Percentiles rank a stretch among this genome's conserved stretches.
These are phyloP conservation scores for Phytophthora crassamura DNA, from an alignment of 352 stramenopile genomes.

Conservation along the genomic window DNA sequence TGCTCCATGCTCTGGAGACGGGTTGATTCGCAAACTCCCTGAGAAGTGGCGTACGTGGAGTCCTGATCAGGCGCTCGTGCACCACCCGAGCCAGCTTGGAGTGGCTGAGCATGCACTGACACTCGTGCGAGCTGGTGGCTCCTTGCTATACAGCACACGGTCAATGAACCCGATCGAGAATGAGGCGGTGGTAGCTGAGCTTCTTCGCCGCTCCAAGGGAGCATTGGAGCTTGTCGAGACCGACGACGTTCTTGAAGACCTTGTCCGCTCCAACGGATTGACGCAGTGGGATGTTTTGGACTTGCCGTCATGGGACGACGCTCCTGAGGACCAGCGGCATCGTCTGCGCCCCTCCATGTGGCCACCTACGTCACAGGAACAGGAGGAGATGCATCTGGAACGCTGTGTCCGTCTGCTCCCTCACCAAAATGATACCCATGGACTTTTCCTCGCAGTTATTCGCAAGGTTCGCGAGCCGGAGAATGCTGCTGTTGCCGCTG, in stretches of 20 bases:
- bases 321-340: constrained; percentile 57
- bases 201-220: constrained; percentile 59
- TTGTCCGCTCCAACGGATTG: constrained; percentile 53
- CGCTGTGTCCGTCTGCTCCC: constrained; percentile 95
- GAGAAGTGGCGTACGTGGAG: constrained; percentile 86
- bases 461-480: constrained; percentile 64
- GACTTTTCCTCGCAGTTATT: constrained; percentile 98
- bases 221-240: constrained; percentile 73
- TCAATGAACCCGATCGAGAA: constrained; percentile 88
- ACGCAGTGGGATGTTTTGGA: constrained; percentile 70
- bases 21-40: constrained; percentile 77
- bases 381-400: constrained; percentile 76
- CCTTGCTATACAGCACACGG: constrained; percentile 77
- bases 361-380: constrained; percentile 66
- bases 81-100: constrained; percentile 76
- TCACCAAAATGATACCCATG: constrained; percentile 98
- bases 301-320: constrained; percentile 61
- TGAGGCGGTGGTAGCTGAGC: constrained; percentile 82
- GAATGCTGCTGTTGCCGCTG: constrained; percentile 35
- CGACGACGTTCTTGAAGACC: constrained; percentile 36
- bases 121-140: constrained; percentile 56
- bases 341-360: constrained; percentile 85
- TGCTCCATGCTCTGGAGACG: constrained; percentile 82
- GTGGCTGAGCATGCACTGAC: constrained; percentile 77
- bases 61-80: constrained; percentile 48